Conservation (phyloP, 148 eudicot genomes). For the Heliamphora exappendiculata region DNA sequence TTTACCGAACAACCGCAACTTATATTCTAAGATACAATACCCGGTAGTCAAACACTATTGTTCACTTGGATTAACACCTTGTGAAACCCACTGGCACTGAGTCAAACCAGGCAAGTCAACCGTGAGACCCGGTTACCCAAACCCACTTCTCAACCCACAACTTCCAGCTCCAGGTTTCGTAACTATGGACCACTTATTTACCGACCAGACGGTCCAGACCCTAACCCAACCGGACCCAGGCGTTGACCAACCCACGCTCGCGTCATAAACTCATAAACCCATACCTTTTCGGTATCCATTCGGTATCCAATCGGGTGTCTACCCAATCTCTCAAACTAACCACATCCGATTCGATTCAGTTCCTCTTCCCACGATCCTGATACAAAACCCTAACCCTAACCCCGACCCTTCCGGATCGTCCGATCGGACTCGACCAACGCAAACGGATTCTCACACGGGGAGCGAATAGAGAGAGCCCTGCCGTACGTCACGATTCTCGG, state of each 20-base stretch:
- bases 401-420: conserved; percentile 9
- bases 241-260: not conserved
- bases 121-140: not conserved
- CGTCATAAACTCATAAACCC: not conserved
- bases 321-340: not conserved
- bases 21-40: too few species aligned
- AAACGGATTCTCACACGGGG: not conserved
- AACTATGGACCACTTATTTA: not conserved
- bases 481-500: not conserved
- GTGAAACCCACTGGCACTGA: too few species aligned
- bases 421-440: not conserved
- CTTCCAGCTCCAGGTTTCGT: not conserved
- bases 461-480: not conserved
- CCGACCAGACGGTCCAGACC: not conserved
- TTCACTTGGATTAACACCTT: too few species aligned
- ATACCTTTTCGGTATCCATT: not conserved
- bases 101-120: too few species aligned
- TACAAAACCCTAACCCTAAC: conserved; percentile 7
- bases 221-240: conserved; percentile 5
- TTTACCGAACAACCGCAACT: too few species aligned
- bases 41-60: too few species aligned
- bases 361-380: not conserved
- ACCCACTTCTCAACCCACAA: not conserved
- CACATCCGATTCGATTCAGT: not conserved
- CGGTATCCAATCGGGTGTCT: conserved; percentile 4